Percentiles rank a stretch among this genome's conserved stretches.
These are phyloP conservation scores for Bretziella fagacearum DNA, from an alignment of 2,329 filamentous ascomycete species.

Conservation along the genomic window DNA sequence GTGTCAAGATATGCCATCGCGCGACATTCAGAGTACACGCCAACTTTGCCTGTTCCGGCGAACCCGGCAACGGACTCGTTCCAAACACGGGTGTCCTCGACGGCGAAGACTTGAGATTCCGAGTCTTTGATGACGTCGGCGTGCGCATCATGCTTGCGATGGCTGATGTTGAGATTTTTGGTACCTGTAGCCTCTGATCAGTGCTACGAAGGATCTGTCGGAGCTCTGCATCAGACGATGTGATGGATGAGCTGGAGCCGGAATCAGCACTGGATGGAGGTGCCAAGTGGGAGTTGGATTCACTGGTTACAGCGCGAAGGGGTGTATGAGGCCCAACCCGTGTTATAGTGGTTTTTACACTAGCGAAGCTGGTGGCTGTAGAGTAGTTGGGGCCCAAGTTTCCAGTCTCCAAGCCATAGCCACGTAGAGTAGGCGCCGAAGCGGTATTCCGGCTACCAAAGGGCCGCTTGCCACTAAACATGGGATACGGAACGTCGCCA, in stretches of 20 bases:
- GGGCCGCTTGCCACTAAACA: slow-evolving; percentile 8
- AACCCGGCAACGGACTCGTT: background rate
- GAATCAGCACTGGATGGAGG: too few relatives aligned
- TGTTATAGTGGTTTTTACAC: background rate
- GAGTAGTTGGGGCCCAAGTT: background rate
- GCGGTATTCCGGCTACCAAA: background rate
- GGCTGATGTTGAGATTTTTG: slow-evolving; percentile 3
- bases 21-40: slow-evolving; percentile 11
- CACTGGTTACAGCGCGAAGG: background rate
- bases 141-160: slow-evolving; percentile 9
- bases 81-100: slow-evolving; percentile 7
- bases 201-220: slow-evolving; percentile 35
- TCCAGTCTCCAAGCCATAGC: slow-evolving; percentile 1
- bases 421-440: background rate
- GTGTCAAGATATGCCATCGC: slow-evolving; percentile 9
- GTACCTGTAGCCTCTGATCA: slow-evolving; percentile 28
- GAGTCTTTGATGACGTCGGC: slow-evolving; percentile 5
- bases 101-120: slow-evolving; percentile 6
- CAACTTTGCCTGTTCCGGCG: slow-evolving; percentile 9
- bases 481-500: slow-evolving; percentile 5
- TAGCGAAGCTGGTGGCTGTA: background rate
- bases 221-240: slow-evolving; percentile 29
- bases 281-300: too few relatives aligned
- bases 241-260: background rate
- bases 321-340: slow-evolving; percentile 2